Evolutionary conservation across 2,329 filamentous ascomycete genomes (phyloP), one percentile per base, ranked within the genome.

Genomic region (Trichoderma koningii): DNA sequence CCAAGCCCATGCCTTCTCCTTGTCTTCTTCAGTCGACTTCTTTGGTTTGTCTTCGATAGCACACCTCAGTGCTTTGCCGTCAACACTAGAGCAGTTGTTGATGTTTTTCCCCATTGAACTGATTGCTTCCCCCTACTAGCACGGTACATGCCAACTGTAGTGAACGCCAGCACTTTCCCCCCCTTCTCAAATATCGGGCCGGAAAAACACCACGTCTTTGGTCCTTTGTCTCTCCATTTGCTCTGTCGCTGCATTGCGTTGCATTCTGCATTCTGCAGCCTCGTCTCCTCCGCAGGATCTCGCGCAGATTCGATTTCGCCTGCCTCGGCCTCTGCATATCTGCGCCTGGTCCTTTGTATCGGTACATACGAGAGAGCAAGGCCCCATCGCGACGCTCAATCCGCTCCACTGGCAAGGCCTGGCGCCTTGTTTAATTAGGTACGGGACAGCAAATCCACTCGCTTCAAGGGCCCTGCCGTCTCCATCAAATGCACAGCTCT

Each of bases 351-450:
- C 28, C 10, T 38, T 38, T 9, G 34, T 38, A 38, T 38, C 12
- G 34, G 34, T 38, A 38, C 34, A 38, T 38, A 38, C 34, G 12
- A 14, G 12, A 14, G 34, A 12, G 42, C n/a, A 30, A 14, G 48
- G 42, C 55, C 23, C 53, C 28, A 30, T 26, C 17, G 30, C 57
- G 23, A 42, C 47, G 42, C n/a, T 61, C 57, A 7, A 19, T 44
- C n/a, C 48, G 21, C 23, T 41, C 55, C 44, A 19, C 26, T 44
- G 21, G 23, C 60, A 38, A 44, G 42, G 51, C 34, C 61, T 63
- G 61, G 61, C 41, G 42, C 7, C 61, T 55, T 63, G 61, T 63
- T 63, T 63, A 63, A 63, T 63, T 63, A 55, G 59, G 59, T 62
- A 56, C 61, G 61, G 61, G 61, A 63, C 19, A 41, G 44, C 51